Conservation (phyloP, 768 basidiomycete species). For the Psilocybe sp. region DNA sequence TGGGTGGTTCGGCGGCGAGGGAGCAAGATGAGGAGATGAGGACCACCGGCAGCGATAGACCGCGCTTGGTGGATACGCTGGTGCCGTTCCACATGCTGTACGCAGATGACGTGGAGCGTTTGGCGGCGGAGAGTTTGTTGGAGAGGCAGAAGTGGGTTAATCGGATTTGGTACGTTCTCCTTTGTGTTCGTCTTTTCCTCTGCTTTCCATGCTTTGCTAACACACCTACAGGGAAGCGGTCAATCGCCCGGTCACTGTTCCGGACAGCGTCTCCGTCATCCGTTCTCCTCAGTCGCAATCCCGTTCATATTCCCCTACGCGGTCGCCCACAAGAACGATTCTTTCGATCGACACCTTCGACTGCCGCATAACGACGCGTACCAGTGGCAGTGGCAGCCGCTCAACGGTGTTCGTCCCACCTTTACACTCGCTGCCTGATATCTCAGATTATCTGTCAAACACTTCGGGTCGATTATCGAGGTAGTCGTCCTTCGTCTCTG, state of each 20-base stretch:
- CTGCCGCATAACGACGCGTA: conserved; percentile 32
- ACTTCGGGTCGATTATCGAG: conserved; percentile 25
- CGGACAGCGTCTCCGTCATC: conserved; percentile 45
- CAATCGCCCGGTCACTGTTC: conserved; percentile 50
- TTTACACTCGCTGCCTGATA: conserved; percentile 64
- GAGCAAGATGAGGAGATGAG: conserved; percentile 48
- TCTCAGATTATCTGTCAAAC: conserved; percentile 55
- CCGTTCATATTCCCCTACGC: conserved; percentile 62
- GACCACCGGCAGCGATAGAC: conserved; percentile 19
- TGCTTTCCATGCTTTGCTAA: not conserved
- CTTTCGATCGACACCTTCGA: conserved; percentile 66
- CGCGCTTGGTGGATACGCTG: conserved; percentile 64
- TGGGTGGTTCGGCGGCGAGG: conserved; percentile 80
- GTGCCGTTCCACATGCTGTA: conserved; percentile 93
- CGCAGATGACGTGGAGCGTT: conserved; percentile 81
- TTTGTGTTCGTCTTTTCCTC: conserved; percentile 7
- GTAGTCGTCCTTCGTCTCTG: conserved; percentile 43
- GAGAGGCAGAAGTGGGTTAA: conserved; percentile 92
- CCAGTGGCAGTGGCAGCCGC: conserved; percentile 53
- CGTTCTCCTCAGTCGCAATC: conserved; percentile 58
- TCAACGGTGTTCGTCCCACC: conserved; percentile 81
- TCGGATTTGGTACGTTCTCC: conserved; percentile 71
- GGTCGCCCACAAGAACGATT: conserved; percentile 53
- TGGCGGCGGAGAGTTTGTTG: conserved; percentile 85
- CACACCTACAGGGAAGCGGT: conserved; percentile 65